Base-by-base conservation (phyloP, 2,329 filamentous ascomycete species). In the Exophiala calicioides region DNA sequence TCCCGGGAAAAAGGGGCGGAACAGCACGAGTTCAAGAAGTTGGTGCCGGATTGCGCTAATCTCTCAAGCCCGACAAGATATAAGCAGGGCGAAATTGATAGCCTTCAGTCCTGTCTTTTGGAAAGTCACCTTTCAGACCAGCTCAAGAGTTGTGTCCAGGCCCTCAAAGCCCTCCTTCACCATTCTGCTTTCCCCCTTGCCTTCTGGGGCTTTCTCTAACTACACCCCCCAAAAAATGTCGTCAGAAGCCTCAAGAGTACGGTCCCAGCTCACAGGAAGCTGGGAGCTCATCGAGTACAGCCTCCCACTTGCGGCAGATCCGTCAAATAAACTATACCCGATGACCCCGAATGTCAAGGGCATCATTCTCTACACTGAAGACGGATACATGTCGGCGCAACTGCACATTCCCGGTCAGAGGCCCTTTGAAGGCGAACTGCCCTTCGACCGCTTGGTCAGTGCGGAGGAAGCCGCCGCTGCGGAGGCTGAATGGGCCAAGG, bases 371-470 rank as follows among this genome's bases (percentile, higher is more conserved):
- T 47, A 51, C 26, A 51, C 43, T 9, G 20, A 33, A 33, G 44
- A 51, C 30, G 47, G 47, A 15, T 46, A 47, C 30, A 51, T 51
- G 47, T 47, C 43, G n/a, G 47, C 47, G 13, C 33, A 35, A 10
- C 35, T 50, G 24, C 42, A 39, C 15, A 36, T 32, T 31, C 29
- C 43, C 8, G 47, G 43, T 15, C 47, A 50, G 32, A 34, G 27
- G 27, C 26, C 32, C 2, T 50, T 38, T 8, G 15, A 16, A 4
- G 18, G 15, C 30, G 30, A 33, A 33, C 30, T 16, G 12, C 30
- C 30, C 13, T 33, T 33, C 19, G 30, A 33, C 5, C 30, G 30
- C n/a, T 4, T 18, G 3, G 30, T 33, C 5, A 18, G 30, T 16
- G 3, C 30, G 3, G 30, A 33, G n/a, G 30, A 18, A 33, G 30